Evolutionary conservation across 768 basidiomycete genomes (phyloP), one percentile per base, ranked within the genome.

Genomic region (Pleurotus sapidus): DNA sequence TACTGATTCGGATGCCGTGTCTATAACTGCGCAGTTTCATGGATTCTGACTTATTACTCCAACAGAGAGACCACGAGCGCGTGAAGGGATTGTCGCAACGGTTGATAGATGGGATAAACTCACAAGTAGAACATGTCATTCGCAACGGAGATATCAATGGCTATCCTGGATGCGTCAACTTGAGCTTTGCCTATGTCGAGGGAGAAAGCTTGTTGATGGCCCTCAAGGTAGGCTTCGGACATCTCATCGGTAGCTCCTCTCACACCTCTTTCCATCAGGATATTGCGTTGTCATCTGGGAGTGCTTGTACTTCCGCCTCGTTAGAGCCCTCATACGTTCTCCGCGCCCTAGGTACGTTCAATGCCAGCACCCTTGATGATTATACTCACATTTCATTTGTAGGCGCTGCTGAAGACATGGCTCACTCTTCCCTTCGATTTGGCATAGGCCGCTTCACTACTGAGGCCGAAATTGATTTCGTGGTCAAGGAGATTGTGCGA

Each of bases 401-500:
- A 88, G 91, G 93, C 63, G 93, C 96, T 37, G 94, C 95, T 24
- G 97, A 99, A 69, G 97, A 98, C 66, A 97, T 98, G 95, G 97
- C 97, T 0, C 97, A 99, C 69, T 97, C 95, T 15, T 96, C 94
- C 15, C 80, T 99, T 56, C 90, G 97, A 23, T 99, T 99, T 71
- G 97, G 97, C 46, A 90, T 99, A 59, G 97, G 97, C 23, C 87
- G 97, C 18, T 99, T 99, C 73, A 98, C 96, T 15, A 99, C 97
- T 1, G 95, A 98, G 69, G 92, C 88, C 3, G 97, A 99, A 74
- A 82, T 99, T 57, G 97, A 99, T 70, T 94, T 91, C 62, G 96
- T 99, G 49, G 82, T 95, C 39, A 80, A 84, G 61, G 88, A 93
- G 66, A 93, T 98, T 53, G 84, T 95, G 17, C 78, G 80, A 27